Evolutionary conservation across 2,329 filamentous ascomycete genomes (phyloP).

Genomic region (Venturia aucupariae): DNA sequence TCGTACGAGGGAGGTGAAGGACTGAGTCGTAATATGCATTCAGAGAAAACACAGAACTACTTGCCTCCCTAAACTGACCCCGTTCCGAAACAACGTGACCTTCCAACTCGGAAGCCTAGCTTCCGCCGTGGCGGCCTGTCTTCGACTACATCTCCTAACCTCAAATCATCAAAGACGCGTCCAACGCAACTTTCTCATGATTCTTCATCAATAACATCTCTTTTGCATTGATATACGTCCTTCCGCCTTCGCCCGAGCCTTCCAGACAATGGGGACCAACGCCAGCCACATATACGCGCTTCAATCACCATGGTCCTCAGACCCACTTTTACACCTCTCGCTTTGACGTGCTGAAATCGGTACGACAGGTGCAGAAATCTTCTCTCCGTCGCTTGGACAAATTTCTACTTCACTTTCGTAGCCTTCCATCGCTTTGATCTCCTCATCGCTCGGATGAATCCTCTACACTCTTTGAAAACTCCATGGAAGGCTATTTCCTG

Average conservation of each 20-base stretch:
- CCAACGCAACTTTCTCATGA: neutral
- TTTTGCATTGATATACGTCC: neutral
- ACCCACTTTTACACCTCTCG: neutral
- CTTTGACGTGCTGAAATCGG: no score
- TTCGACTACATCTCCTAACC: neutral
- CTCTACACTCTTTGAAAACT: neutral
- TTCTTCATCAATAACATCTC: neutral
- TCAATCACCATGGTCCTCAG: neutral
- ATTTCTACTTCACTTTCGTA: no score
- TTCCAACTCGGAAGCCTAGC: neutral
- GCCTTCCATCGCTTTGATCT: neutral
- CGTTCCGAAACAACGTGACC: neutral
- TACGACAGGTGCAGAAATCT: no score
- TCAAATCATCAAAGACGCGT: neutral
- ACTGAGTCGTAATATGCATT: no score
- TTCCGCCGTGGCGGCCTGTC: neutral
- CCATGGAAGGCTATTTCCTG: neutral
- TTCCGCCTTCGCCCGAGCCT: no score
- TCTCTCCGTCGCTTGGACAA: no score
- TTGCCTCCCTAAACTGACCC: no score
- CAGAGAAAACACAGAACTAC: no score
- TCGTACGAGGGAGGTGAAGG: no score
- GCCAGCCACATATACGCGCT: no score
- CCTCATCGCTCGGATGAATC: neutral
- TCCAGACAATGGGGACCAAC: no score